Conservation (phyloP, 2,329 filamentous ascomycete genomes). For the Botrytis medusae region DNA sequence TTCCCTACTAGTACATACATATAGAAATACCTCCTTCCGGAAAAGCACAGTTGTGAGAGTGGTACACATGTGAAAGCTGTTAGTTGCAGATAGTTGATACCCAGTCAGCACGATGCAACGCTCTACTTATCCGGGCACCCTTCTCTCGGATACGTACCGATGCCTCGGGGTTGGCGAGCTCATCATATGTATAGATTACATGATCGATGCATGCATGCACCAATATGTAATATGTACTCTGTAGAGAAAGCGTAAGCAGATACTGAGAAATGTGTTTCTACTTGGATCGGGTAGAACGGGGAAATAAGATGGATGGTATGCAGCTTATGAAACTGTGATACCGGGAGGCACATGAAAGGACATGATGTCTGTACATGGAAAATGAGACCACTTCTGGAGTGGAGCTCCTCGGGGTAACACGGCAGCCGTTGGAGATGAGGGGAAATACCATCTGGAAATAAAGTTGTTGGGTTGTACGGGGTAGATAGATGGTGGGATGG, state of each 20-base stretch:
- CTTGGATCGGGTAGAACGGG: background rate
- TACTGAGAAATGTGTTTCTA: background rate
- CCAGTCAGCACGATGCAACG: constrained; percentile 7
- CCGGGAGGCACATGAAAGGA: constrained; percentile 11
- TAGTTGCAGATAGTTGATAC: constrained; percentile 4
- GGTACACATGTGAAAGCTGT: background rate
- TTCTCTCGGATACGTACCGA: constrained; percentile 21
- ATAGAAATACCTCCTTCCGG: background rate
- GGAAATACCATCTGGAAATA: constrained; percentile 3
- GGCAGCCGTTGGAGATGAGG: constrained; percentile 23
- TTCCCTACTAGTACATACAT: background rate
- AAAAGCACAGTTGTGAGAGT: background rate
- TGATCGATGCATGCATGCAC: constrained; percentile 18
- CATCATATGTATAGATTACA: background rate
- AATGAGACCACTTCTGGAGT: constrained; percentile 15
- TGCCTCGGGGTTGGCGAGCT: constrained; percentile 16
- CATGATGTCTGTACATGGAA: background rate
- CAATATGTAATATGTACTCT: background rate
- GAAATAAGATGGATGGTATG: constrained; percentile 9
- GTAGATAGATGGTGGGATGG: background rate
- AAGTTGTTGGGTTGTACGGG: constrained; percentile 2
- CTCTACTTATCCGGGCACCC: constrained; percentile 9
- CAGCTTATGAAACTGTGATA: constrained; percentile 21
- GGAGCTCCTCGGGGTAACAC: constrained; percentile 13
- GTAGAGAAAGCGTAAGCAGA: constrained; percentile 6